Percentiles rank a stretch among this genome's conserved stretches.
Conservation (phyloP, 768 basidiomycete genomes). For the Leccinum truebloodii region DNA sequence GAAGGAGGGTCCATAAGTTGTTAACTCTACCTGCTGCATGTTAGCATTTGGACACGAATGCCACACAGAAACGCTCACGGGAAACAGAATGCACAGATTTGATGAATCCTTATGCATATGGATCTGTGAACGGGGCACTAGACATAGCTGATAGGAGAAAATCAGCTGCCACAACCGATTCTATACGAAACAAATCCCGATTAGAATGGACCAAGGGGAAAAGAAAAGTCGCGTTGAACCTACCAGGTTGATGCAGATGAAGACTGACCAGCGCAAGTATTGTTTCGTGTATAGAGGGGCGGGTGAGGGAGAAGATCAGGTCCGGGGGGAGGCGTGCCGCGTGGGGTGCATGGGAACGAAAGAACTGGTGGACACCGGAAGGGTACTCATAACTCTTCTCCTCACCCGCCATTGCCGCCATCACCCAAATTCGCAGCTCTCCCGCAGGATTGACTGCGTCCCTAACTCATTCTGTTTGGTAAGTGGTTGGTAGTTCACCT, state of each 20-base stretch:
- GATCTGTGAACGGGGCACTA: conserved; percentile 29
- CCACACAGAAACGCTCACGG: conserved; percentile 15
- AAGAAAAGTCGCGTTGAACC: conserved; percentile 2
- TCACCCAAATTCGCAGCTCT: not conserved
- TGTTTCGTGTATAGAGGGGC: conserved; percentile 31
- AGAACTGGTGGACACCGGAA: not conserved
- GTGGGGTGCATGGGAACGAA: not conserved
- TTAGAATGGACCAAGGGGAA: not conserved
- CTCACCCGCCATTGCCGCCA: not conserved
- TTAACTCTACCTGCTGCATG: conserved; percentile 11
- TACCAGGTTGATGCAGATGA: conserved; percentile 38
- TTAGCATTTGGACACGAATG: conserved; percentile 7
- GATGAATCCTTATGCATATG: conserved; percentile 19
- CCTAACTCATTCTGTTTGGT: too few species aligned
- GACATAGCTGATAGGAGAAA: conserved; percentile 2
- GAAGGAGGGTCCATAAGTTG: conserved; percentile 11
- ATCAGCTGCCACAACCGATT: conserved; percentile 32
- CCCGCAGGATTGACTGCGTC: not conserved
- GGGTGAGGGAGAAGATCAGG: conserved; percentile 35
- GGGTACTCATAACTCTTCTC: not conserved
- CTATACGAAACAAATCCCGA: conserved; percentile 1
- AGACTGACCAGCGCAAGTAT: conserved; percentile 34
- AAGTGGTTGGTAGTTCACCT: too few species aligned
- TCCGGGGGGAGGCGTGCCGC: conserved; percentile 11
- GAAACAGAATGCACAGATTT: conserved; percentile 31